Base-by-base conservation (phyloP, 2,329 filamentous ascomycete genomes). In the Fusarium sp. region DNA sequence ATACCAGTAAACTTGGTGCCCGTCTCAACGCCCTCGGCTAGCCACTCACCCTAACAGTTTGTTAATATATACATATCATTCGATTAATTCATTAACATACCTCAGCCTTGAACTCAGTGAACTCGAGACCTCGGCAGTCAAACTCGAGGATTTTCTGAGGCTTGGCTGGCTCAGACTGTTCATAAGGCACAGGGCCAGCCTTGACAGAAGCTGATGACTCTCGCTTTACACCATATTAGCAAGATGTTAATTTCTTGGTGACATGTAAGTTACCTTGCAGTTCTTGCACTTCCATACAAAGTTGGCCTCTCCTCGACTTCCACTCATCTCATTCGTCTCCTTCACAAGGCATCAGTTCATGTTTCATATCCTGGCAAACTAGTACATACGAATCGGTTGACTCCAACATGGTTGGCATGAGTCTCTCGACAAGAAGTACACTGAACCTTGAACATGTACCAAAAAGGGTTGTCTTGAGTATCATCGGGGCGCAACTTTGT, bases 241-340 rank as follows among this genome's bases (percentile, higher is more conserved):
- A 13, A 26, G 15, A 5, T 5, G 10, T 23, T 23, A 41, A 3
- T 12, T 55, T 55, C 8, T 11, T 20, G 27, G 26, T 2, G 9
- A 10, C 9, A 33, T 3, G 8, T 7, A 13, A 14, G 15, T 33
- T 74, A 96, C 94, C 89, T 96, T 97, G 90, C 96, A 99, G 80
- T 96, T 95, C 83, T 97, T 97, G 88, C 96, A 99, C 81, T 91
- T 95, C 95, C 96, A 99, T n/a, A 99, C 96, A 82, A 99, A 99
- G 82, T 98, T 98, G 67, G 96, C 96, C 82, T 98, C 95, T 72
- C 96, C 96, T 77, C 94, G 89, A 81, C 95, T 98, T 38, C 95
- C 95, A 71, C 93, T 96, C 81, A 98, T 90, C 72, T 98, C 94
- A 79, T 97, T 95, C 77, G 86, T 88, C 79, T 98, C 95, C 94